Evolutionary conservation across 768 basidiomycete genomes (phyloP).

Genomic region (Lactarius tabidus): DNA sequence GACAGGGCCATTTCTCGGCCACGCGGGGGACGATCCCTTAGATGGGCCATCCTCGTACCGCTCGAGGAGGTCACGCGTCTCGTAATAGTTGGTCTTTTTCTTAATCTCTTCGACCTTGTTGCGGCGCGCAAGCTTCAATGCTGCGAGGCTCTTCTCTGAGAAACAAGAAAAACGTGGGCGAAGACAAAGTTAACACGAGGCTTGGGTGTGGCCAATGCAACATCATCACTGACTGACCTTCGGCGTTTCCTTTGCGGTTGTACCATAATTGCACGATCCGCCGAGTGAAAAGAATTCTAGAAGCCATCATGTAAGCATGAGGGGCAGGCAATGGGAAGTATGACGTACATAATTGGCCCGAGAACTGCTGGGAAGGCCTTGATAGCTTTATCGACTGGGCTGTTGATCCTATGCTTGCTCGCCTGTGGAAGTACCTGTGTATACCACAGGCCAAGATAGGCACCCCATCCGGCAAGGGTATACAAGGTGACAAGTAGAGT

Average conservation of each 20-base stretch:
- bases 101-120: conserved; percentile 93
- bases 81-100: conserved; percentile 95
- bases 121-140: conserved; percentile 71
- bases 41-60: conserved; percentile 69
- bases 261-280: conserved; percentile 85
- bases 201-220: neutral
- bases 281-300: conserved; percentile 69
- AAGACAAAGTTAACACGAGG: conserved; percentile 7
- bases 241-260: conserved; percentile 68
- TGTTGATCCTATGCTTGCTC: conserved; percentile 29
- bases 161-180: neutral
- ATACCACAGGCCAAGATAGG: conserved; percentile 75
- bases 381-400: conserved; percentile 40
- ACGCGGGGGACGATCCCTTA: conserved; percentile 34
- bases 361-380: conserved; percentile 57
- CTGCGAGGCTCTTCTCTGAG: conserved; percentile 74
- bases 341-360: conserved; percentile 75
- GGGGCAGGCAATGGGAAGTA: conserved; percentile 1
- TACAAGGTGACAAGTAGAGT: conserved; percentile 76
- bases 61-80: conserved; percentile 84
- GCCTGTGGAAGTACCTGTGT: conserved; percentile 48
- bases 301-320: neutral
- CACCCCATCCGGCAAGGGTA: conserved; percentile 67
- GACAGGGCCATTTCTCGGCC: conserved; percentile 33
- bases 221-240: conserved; percentile 51